Evolutionary conservation across 768 basidiomycete species (phyloP).

Genomic region (Omphalotus guepiniiformis): DNA sequence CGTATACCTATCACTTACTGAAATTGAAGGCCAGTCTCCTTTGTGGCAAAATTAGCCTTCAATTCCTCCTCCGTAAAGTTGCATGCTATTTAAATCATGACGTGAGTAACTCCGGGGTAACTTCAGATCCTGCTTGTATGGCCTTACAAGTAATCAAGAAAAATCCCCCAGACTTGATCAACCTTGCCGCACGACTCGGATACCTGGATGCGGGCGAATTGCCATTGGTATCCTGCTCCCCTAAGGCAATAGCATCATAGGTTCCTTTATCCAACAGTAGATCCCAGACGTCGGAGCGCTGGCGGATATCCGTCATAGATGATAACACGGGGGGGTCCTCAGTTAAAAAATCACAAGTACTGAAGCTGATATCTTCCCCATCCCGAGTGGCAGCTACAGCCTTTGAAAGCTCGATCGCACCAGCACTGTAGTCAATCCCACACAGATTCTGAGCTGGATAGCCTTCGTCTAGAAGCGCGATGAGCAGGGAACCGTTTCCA

Average conservation of each 20-base stretch:
- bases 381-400: conserved; percentile 47
- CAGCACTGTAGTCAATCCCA: conserved; percentile 77
- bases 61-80: conserved; percentile 84
- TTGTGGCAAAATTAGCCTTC: conserved; percentile 43
- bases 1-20: conserved; percentile 44
- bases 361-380: conserved; percentile 47
- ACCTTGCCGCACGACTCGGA: conserved; percentile 46
- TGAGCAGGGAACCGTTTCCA: conserved; percentile 75
- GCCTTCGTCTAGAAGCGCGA: conserved; percentile 57
- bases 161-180: conserved; percentile 62
- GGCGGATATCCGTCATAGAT: conserved; percentile 14
- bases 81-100: conserved; percentile 47
- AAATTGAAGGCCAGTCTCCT: conserved; percentile 49
- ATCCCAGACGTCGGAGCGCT: conserved; percentile 50
- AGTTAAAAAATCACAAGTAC: conserved; percentile 60
- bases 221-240: conserved; percentile 52
- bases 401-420: conserved; percentile 60
- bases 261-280: conserved; percentile 85
- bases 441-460: conserved; percentile 48
- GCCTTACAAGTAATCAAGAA: conserved; percentile 80
- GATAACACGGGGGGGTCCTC: conserved; percentile 40
- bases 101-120: conserved; percentile 19
- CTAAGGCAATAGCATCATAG: conserved; percentile 79
- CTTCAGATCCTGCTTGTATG: too few species aligned
- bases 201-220: conserved; percentile 53